phyloP scores from a whole-genome alignment of 2,329 filamentous ascomycete genomes.

The Hortaea werneckii region DNA sequence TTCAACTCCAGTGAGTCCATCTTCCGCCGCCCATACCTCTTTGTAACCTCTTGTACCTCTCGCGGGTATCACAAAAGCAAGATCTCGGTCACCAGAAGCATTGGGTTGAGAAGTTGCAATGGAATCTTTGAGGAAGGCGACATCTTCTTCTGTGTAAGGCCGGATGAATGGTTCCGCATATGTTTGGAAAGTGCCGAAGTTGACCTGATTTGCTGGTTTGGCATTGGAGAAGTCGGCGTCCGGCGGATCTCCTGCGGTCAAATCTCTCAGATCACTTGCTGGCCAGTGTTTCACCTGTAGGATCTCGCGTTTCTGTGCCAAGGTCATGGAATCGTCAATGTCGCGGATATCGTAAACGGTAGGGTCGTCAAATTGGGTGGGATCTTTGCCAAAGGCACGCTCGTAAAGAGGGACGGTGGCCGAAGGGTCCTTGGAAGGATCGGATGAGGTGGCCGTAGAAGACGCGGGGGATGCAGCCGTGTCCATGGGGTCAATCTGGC shows the following conservation, averaged over 20 bases:
- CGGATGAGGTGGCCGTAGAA: conserved; percentile 44
- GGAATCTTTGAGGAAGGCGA: conserved; percentile 78
- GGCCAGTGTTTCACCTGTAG: conserved; percentile 83
- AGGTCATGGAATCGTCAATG: conserved; percentile 62
- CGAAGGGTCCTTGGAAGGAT: conserved; percentile 36
- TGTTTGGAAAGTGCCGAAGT: conserved; percentile 82
- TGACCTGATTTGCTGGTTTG: conserved; percentile 89
- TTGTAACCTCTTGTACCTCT: conserved; percentile 77
- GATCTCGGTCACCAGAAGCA: conserved; percentile 58
- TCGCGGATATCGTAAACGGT: conserved; percentile 88
- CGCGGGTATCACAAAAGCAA: conserved; percentile 76
- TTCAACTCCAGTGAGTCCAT: conserved; percentile 65
- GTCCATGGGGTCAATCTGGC: conserved; percentile 41
- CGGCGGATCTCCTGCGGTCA: conserved; percentile 80
- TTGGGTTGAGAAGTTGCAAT: too few relatives aligned
- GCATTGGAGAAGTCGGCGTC: conserved; percentile 93
- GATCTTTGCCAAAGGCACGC: conserved; percentile 77
- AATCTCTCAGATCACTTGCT: conserved; percentile 64
- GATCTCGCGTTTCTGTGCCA: conserved; percentile 78
- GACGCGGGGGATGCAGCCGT: conserved; percentile 52
- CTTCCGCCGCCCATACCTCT: conserved; percentile 90
- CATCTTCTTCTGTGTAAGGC: conserved; percentile 81
- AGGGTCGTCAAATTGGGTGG: conserved; percentile 80
- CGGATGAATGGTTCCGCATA: conserved; percentile 89
- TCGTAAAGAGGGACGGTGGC: conserved; percentile 62